Evolutionary conservation across 495 filamentous ascomycete species (phyloP), one percentile per base, ranked within the genome.

Genomic region (Viridothelium virens): DNA sequence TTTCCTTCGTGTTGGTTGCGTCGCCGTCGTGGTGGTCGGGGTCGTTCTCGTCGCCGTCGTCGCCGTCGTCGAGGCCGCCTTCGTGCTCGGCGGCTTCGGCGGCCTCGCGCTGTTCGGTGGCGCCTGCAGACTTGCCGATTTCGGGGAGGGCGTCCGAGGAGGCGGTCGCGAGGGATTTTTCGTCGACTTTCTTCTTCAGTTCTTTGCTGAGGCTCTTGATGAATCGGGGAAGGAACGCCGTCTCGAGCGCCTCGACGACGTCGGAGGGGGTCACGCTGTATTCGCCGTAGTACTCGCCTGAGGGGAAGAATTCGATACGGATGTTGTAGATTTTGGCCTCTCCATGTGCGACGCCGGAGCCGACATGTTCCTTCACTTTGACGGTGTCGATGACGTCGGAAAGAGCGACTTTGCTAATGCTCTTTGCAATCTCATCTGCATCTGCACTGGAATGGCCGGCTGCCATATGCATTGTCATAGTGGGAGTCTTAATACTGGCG

Each of bases 261-360:
- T 96, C 92, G 44, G 81, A 78, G 64, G 86, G 82, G 34, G 77
- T 79, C 70, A 99, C 95, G 9, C 89, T 91, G 74, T 97, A 97
- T 70, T 90, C 90, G 64, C 87, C 78, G 37, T 74, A 82, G 74
- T 97, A 99, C 72, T 97, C 92, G 47, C 86, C 82, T 0, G 85
- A 78, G 0, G 91, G 87, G 82, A 96, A 97, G 67, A 99, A 87
- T 61, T 87, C 80, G 9, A 99, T 79, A 53, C 87, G 81, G 64
- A 97, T 85, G 70, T 90, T 84, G 75, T 91, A 97, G 66, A 88
- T 89, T 80, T 94, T 96, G 33, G 89, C 89, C 67, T 87, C 83
- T 2, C 81, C 74, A 70, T 85, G 79, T n/a, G 78, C 85, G 25
- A 82, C 72, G 31, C 90, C 89, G 33, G 82, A 77, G 11, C 90